Conservation (phyloP, 768 basidiomycete species). For the Serendipita vermifera region DNA sequence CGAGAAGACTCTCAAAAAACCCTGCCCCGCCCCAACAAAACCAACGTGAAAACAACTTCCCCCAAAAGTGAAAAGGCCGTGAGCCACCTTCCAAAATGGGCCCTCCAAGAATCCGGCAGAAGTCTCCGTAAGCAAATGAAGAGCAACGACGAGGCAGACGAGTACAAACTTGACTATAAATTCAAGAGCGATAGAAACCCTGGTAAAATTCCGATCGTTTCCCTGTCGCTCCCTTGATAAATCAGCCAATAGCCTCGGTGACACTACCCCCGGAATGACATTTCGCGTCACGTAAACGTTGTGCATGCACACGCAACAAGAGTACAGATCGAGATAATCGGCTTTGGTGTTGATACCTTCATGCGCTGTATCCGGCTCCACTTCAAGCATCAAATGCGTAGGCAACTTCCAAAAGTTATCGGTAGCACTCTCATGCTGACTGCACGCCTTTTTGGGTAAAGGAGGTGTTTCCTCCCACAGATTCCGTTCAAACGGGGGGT, state of each 20-base stretch:
- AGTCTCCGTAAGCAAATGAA: slow-evolving; percentile 11
- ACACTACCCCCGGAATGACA: slow-evolving; percentile 61
- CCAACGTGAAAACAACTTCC: too few relatives aligned
- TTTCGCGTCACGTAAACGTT: slow-evolving; percentile 53
- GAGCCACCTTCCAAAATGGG: slow-evolving; percentile 42
- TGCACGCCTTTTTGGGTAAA: slow-evolving; percentile 32
- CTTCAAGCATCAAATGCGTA: slow-evolving; percentile 11
- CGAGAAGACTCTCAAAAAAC: too few relatives aligned
- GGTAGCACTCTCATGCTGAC: slow-evolving; percentile 9
- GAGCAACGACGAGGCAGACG: neutral
- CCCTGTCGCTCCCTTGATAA: slow-evolving; percentile 41
- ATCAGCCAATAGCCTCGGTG: slow-evolving; percentile 46
- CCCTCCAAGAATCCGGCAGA: slow-evolving; percentile 54
- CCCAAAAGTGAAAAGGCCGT: neutral
- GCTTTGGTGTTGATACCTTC: slow-evolving; percentile 20
- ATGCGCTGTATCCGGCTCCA: slow-evolving; percentile 23
- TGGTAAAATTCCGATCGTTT: slow-evolving; percentile 39
- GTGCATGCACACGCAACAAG: slow-evolving; percentile 74
- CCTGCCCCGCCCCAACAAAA: too few relatives aligned
- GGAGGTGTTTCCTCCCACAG: slow-evolving; percentile 45
- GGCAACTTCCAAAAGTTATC: slow-evolving; percentile 14
- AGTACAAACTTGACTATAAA: slow-evolving; percentile 46
- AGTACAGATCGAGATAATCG: slow-evolving; percentile 57
- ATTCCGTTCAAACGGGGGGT: slow-evolving; percentile 42
- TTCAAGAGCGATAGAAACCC: slow-evolving; percentile 47